Evolutionary conservation across 78 protist species (phyloP).

Genomic region (Dictyostelium capitatum): DNA sequence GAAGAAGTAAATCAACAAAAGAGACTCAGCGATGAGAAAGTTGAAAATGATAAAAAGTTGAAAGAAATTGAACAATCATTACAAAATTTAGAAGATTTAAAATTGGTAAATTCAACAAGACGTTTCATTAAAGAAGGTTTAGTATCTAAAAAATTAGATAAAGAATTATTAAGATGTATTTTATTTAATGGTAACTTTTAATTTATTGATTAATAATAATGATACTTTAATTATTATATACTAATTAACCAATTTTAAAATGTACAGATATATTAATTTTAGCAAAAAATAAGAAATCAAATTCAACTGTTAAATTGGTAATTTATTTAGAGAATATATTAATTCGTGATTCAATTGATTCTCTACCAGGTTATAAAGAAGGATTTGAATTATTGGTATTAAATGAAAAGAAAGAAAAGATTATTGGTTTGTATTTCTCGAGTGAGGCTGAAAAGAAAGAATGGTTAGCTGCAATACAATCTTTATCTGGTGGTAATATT

Average conservation of each 20-base stretch:
- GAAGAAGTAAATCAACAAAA: constrained; percentile 60
- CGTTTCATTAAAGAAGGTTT: constrained; percentile 51
- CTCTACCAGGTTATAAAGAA: constrained; percentile 17
- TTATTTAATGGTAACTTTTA: constrained; percentile 51
- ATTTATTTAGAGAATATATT: constrained; percentile 15
- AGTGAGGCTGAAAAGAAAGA: constrained; percentile 65
- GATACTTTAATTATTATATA: neutral
- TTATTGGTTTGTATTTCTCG: constrained; percentile 18
- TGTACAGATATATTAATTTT: constrained; percentile 29
- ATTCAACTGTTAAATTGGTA: constrained; percentile 28
- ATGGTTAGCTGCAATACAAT: constrained; percentile 28
- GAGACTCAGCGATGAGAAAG: constrained; percentile 33
- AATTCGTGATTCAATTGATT: constrained; percentile 48
- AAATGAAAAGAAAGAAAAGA: constrained; percentile 55
- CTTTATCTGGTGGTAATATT: constrained; percentile 4
- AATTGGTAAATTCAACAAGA: constrained; percentile 8
- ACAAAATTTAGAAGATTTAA: constrained; percentile 29
- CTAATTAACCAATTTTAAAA: neutral
- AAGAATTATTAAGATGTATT: constrained; percentile 53
- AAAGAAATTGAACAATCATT: constrained; percentile 46
- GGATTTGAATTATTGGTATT: constrained; percentile 46
- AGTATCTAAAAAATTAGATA: constrained; percentile 41
- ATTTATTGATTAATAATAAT: neutral
- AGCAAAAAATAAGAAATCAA: constrained; percentile 62
- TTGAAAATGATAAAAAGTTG: constrained; percentile 34